phyloP scores from a whole-genome alignment of 208 protist genomes.

The Leishmania gerbilli region DNA sequence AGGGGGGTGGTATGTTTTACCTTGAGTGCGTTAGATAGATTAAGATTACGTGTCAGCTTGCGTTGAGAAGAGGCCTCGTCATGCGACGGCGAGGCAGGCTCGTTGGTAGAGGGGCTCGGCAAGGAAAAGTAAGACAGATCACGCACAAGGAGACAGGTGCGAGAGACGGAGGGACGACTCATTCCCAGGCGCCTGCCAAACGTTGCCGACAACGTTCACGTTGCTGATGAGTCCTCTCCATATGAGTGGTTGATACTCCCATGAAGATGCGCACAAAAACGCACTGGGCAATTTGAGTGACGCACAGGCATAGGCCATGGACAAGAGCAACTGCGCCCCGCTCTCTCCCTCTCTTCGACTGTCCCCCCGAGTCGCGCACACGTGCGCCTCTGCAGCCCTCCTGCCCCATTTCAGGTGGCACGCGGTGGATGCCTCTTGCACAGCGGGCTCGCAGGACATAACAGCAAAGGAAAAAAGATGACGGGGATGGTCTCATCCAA shows the following conservation, averaged over 20 bases:
- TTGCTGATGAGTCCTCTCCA: background rate
- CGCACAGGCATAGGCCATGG: background rate
- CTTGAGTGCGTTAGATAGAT: background rate
- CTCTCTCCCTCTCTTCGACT: background rate
- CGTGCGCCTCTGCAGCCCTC: background rate
- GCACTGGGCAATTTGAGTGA: background rate
- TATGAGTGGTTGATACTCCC: too few species aligned
- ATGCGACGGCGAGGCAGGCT: background rate
- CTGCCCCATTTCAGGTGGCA: background rate
- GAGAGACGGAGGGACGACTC: background rate
- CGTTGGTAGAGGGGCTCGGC: background rate
- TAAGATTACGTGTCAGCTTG: background rate
- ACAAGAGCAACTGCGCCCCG: background rate
- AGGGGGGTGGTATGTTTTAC: background rate
- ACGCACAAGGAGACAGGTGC: background rate
- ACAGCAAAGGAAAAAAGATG: background rate
- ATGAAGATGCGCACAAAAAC: background rate
- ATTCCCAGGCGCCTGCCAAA: background rate
- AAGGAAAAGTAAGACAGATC: background rate
- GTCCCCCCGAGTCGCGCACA: background rate
- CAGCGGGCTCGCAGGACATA: background rate
- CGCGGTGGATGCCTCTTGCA: background rate
- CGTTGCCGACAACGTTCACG: background rate
- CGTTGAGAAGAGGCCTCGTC: background rate
- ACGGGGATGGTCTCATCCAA: background rate